Evolutionary conservation across 2,329 filamentous ascomycete genomes (phyloP), one percentile per base, ranked within the genome.

Genomic region (Trichophyton rubrum): DNA sequence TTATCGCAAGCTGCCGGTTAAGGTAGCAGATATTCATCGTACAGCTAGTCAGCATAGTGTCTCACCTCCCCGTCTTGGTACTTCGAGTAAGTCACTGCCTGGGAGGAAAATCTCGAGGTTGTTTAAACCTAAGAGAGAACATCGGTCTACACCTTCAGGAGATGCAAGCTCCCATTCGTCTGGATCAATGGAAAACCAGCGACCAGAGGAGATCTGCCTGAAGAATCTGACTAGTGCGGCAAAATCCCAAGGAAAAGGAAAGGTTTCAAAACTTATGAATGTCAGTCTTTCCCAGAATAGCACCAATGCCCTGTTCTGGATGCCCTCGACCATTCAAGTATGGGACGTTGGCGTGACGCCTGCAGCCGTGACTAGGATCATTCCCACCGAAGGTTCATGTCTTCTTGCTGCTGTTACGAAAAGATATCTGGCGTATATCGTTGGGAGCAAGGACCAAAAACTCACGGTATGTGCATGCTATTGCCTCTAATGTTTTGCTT

Each of bases 391-490:
- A 49, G 75, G 73, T 63, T 73, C 69, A 9, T 77, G 74, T 60
- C 68, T 75, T 15, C 62, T 75, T 24, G 74, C 72, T 20, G 68
- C 72, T 3, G 70, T 76, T 1, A 73, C 71, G 1, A 74, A 69
- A 60, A 66, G 66, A 5, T 69, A 74, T 61, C 60, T 75, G 22
- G 74, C 73, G 27, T 77, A 75, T 62, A 70, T 77, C 4, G 70
- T 75, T 60, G 73, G 73, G 2, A 74, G 70, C 15, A 67, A 73
- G n/a, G 74, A 75, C 60, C 73, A 75, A 47, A 75, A 71, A 58
- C 68, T 77, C 1, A 75, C 73, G 8, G 74, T 75, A 69, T 68
- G 62, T 33, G 27, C 40, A 51, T 35, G 7, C 9, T 13, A 47
- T 7, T 30, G 22, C 20, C 17, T 41, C 6, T 20, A 47, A 9